These are phyloP conservation scores for Lepidopterella palustris DNA, from an alignment of 495 filamentous ascomycete species.

Conservation along the genomic window DNA sequence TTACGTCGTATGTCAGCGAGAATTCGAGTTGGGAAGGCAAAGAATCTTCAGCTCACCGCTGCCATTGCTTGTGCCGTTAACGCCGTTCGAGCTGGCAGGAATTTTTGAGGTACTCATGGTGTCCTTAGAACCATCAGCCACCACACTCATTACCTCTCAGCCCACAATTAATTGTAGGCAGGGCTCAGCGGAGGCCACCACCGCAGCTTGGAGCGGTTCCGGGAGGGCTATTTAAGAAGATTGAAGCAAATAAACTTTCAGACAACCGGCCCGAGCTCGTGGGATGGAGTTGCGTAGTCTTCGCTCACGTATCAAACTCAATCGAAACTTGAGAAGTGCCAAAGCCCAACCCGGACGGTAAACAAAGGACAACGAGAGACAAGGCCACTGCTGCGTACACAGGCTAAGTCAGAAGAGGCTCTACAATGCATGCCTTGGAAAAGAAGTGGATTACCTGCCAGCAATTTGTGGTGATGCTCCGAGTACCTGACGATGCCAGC, in stretches of 20 bases:
- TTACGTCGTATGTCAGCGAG: background rate
- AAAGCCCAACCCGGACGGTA: background rate
- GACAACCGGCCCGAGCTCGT: background rate
- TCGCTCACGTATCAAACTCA: background rate
- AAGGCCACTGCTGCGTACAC: constrained; percentile 14
- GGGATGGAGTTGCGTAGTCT: background rate
- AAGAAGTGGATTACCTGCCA: constrained; percentile 9
- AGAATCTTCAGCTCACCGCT: constrained; percentile 19
- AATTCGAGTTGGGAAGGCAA: background rate
- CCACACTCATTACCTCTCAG: constrained; percentile 4
- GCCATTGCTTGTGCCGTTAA: constrained; percentile 14
- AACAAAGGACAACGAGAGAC: constrained; percentile 23
- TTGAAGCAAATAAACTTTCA: background rate
- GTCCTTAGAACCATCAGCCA: constrained; percentile 10
- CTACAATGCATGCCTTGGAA: background rate
- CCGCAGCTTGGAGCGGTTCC: background rate
- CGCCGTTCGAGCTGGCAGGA: constrained; percentile 14
- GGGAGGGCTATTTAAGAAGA: too few relatives aligned
- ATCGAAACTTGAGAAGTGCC: background rate
- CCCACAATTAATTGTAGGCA: background rate
- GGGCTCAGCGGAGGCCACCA: background rate
- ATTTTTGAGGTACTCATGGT: constrained; percentile 20
- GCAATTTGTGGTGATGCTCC: background rate
- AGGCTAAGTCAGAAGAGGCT: constrained; percentile 16
- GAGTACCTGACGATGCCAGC: background rate